phyloP scores from a whole-genome alignment of 2,329 filamentous ascomycete species.

The Monilinia laxa region DNA sequence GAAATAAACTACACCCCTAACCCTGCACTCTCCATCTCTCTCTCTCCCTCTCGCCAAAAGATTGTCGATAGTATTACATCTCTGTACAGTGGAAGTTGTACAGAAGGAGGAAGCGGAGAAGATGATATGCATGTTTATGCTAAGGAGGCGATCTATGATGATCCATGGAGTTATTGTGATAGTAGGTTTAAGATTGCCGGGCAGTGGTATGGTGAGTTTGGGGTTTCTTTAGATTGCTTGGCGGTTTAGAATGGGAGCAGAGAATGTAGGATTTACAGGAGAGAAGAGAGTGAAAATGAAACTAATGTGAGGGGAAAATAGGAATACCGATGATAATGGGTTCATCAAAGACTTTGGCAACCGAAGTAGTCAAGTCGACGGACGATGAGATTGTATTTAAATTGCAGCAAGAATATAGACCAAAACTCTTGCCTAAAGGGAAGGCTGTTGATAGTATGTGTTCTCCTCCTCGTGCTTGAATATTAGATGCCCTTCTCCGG shows the following conservation, averaged over 20 bases:
- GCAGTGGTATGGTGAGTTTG: slow-evolving; percentile 45
- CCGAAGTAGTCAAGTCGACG: slow-evolving; percentile 44
- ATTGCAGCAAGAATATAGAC: slow-evolving; percentile 49
- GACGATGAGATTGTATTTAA: slow-evolving; percentile 48
- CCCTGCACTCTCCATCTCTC: slow-evolving; percentile 39
- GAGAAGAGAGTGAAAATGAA: not conserved
- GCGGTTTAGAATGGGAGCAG: no score
- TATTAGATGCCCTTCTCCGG: not conserved
- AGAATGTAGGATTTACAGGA: not conserved
- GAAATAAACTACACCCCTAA: slow-evolving; percentile 47
- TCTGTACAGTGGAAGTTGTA: slow-evolving; percentile 48
- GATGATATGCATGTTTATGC: slow-evolving; percentile 51
- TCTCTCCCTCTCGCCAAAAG: slow-evolving; percentile 42
- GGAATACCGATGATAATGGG: slow-evolving; percentile 47
- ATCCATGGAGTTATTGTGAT: slow-evolving; percentile 51
- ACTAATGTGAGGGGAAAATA: not conserved
- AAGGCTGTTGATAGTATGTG: slow-evolving; percentile 13
- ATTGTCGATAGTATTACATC: slow-evolving; percentile 47
- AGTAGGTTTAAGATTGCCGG: slow-evolving; percentile 52
- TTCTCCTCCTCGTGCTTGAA: not conserved
- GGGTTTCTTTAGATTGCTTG: no score
- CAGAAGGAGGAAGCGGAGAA: slow-evolving; percentile 38
- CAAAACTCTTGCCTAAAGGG: slow-evolving; percentile 39
- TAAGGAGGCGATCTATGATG: slow-evolving; percentile 48
- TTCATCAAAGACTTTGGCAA: slow-evolving; percentile 44